Evolutionary conservation across 495 filamentous ascomycete species (phyloP).

Genomic region (Cudoniella acicularis): DNA sequence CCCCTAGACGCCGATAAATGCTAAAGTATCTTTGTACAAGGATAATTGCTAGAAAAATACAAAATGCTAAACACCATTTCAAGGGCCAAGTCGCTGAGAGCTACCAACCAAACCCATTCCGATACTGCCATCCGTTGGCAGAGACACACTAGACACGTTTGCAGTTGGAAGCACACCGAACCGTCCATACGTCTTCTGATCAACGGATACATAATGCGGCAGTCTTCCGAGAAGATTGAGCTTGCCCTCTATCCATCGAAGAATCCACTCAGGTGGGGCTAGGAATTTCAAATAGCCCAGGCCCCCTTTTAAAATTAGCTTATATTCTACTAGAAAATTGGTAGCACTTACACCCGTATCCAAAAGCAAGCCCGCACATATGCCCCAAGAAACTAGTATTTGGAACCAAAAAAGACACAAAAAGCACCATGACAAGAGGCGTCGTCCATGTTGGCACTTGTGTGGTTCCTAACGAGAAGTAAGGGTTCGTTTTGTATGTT

Average conservation of each 20-base stretch:
- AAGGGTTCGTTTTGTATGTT: slow-evolving; percentile 66
- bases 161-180: slow-evolving; percentile 79
- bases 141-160: slow-evolving; percentile 24
- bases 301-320: slow-evolving; percentile 51
- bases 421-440: slow-evolving; percentile 68
- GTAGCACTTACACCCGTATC: slow-evolving; percentile 72
- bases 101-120: slow-evolving; percentile 56
- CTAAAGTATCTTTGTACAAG: slow-evolving; percentile 24
- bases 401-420: slow-evolving; percentile 70
- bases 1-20: slow-evolving; percentile 20
- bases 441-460: slow-evolving; percentile 90
- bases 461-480: slow-evolving; percentile 66
- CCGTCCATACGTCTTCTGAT: slow-evolving; percentile 94
- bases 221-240: slow-evolving; percentile 76
- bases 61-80: background rate
- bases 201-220: slow-evolving; percentile 85
- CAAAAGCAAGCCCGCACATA: slow-evolving; percentile 72
- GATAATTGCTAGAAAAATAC: slow-evolving; percentile 2
- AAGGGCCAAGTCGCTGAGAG: slow-evolving; percentile 60
- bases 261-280: slow-evolving; percentile 73
- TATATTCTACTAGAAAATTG: slow-evolving; percentile 15
- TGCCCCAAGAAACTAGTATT: slow-evolving; percentile 83
- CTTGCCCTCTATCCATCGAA: slow-evolving; percentile 81
- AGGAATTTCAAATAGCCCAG: slow-evolving; percentile 82
- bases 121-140: slow-evolving; percentile 39